These are phyloP conservation scores for Mycena venus DNA, from an alignment of 768 basidiomycete species.

Conservation along the genomic window DNA sequence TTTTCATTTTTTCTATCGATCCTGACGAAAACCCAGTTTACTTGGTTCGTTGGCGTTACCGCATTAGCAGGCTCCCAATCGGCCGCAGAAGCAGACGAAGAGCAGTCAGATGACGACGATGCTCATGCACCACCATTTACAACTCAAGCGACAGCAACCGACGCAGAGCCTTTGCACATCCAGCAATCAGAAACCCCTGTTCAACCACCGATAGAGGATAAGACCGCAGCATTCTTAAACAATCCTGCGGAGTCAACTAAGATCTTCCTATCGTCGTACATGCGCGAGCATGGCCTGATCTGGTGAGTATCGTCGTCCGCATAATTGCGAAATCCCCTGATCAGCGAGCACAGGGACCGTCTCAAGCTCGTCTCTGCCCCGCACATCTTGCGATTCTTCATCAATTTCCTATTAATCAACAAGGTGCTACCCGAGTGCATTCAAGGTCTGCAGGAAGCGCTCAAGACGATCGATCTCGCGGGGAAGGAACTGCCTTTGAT, in stretches of 20 bases:
- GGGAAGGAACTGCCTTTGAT: conserved; percentile 4
- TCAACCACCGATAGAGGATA: background rate
- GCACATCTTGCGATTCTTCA: conserved; percentile 25
- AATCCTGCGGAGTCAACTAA: background rate
- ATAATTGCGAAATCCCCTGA: background rate
- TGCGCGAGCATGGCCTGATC: background rate
- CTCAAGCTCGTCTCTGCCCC: conserved; percentile 18
- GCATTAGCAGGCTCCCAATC: background rate
- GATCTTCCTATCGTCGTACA: conserved; percentile 29
- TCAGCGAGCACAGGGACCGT: background rate
- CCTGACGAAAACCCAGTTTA: background rate
- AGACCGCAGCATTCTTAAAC: background rate
- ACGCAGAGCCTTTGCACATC: background rate
- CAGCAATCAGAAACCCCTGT: background rate
- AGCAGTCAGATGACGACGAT: background rate
- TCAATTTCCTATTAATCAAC: conserved; percentile 15
- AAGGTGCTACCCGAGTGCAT: background rate
- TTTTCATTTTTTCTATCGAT: background rate
- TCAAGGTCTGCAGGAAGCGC: conserved; percentile 50
- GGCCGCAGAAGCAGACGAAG: background rate
- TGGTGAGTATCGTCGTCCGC: background rate
- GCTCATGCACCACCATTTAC: background rate
- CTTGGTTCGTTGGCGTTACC: background rate
- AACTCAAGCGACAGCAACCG: background rate
- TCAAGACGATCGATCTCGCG: conserved; percentile 40